Evolutionary conservation across 352 stramenopile species (phyloP).

Genomic region (Phytophthora capsici): DNA sequence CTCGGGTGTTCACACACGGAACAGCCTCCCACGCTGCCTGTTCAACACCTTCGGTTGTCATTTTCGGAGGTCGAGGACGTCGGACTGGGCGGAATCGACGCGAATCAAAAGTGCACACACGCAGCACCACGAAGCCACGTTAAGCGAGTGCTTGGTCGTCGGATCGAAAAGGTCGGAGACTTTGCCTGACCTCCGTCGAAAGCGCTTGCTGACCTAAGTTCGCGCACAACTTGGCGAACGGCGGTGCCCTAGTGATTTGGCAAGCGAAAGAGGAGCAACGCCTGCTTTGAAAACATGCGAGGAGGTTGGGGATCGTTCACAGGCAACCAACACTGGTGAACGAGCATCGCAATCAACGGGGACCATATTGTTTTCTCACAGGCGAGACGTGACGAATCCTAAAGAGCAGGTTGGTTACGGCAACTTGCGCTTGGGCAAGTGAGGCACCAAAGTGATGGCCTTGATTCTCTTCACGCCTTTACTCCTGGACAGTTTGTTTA

Average conservation of each 20-base stretch:
- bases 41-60: conserved; percentile 39
- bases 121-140: conserved; percentile 21
- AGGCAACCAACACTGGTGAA: too few species aligned
- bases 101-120: conserved; percentile 29
- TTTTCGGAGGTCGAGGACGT: conserved; percentile 24
- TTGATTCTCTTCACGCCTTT: conserved; percentile 22
- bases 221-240: conserved; percentile 9
- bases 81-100: conserved; percentile 19
- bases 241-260: conserved; percentile 20
- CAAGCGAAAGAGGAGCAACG: conserved; percentile 1
- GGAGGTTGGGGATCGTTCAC: not conserved
- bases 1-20: conserved; percentile 72
- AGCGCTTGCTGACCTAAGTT: conserved; percentile 17
- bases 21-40: conserved; percentile 71
- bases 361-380: conserved; percentile 5
- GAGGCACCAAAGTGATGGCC: not conserved
- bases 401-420: not conserved
- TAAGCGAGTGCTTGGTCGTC: conserved; percentile 21
- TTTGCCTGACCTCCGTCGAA: conserved; percentile 29
- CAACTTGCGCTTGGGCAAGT: not conserved
- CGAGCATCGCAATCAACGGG: too few species aligned
- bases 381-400: not conserved
- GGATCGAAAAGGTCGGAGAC: conserved; percentile 30
- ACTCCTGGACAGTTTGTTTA: conserved; percentile 11
- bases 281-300: conserved; percentile 22